Base-by-base conservation (phyloP, 768 basidiomycete species). In the Steccherinum ochraceum region DNA sequence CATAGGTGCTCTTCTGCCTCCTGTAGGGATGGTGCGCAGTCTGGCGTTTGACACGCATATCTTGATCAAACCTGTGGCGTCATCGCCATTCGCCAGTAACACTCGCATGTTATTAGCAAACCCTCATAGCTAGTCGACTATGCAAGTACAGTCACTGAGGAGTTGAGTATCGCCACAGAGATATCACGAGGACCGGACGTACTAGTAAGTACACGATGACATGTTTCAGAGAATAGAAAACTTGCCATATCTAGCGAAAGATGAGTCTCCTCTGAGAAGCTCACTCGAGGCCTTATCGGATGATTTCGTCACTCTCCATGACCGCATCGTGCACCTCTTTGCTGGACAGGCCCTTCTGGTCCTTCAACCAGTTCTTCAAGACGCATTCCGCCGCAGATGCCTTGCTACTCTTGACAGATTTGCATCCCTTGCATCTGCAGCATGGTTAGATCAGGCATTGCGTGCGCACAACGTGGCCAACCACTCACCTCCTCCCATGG, bases 381-480 rank as follows among this genome's bases (percentile, higher is more conserved):
- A 64, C 62, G 52, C 72, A 72, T 0, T 51, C 49, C 2, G 64
- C 30, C 16, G 30, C 30, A 7, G 30, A 35, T 35, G 16, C 66
- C 30, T 51, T 63, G 59, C 54, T 53, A 4, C 57, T 67, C 30
- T 24, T 46, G 16, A 54, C 66, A 57, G 57, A 70, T 54, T 69
- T 80, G 60, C 81, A 84, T 1, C 79, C 79, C 49, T 70, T 72
- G 54, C 81, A 43, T 23, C 41, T 43, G 41, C 41, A 19, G 7
- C 7, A 35, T 16, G 30, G 30, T 43, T 19, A 18, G 49, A 50
- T 20, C 49, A 43, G 16, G 10, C 41, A 10, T 11, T 23, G 41
- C 41, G 16, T 10, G 41, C 5, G 5, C 7, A 43, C 7, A 7
- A 10, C 41, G 41, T 10, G 16, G 41, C 7, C 7, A n/a, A 10